Evolutionary conservation across 2,329 filamentous ascomycete species (phyloP).

Genomic region (Colletotrichum nymphaeae): DNA sequence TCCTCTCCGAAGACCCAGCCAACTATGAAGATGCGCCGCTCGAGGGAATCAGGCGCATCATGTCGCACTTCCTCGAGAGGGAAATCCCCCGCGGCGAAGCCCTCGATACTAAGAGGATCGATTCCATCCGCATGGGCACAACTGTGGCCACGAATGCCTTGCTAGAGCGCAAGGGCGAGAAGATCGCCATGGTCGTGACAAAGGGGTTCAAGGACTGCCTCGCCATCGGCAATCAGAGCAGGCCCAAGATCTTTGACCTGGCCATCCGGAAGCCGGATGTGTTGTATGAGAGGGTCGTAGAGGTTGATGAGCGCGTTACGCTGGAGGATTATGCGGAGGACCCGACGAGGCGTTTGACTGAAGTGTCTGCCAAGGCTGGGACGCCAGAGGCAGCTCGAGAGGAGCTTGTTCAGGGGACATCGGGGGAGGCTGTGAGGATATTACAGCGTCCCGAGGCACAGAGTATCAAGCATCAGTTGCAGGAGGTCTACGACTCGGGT

Average conservation of each 20-base stretch:
- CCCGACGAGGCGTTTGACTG: constrained; percentile 69
- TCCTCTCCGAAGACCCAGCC: constrained; percentile 88
- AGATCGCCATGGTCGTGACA: constrained; percentile 87
- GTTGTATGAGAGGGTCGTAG: constrained; percentile 86
- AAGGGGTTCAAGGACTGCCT: constrained; percentile 90
- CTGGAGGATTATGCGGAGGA: constrained; percentile 94
- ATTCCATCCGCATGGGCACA: constrained; percentile 95
- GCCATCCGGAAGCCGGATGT: constrained; percentile 89
- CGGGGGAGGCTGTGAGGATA: constrained; percentile 76
- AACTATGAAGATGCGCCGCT: constrained; percentile 94
- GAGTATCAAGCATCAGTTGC: constrained; percentile 64
- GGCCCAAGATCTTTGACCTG: constrained; percentile 91
- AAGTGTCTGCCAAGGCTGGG: constrained; percentile 65
- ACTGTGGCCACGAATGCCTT: constrained; percentile 94
- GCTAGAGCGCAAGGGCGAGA: constrained; percentile 89
- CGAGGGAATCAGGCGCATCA: constrained; percentile 88
- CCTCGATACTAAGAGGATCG: constrained; percentile 85
- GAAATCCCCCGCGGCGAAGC: constrained; percentile 84
- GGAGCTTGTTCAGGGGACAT: constrained; percentile 73
- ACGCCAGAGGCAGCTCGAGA: constrained; percentile 61
- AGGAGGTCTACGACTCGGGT: constrained; percentile 73
- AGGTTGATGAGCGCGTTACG: constrained; percentile 91
- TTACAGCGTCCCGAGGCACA: constrained; percentile 65
- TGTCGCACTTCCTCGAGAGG: constrained; percentile 79
- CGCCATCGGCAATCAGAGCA: constrained; percentile 89